Evolutionary conservation across 2,329 filamentous ascomycete species (phyloP).

Genomic region (Fusarium sarcochroum): DNA sequence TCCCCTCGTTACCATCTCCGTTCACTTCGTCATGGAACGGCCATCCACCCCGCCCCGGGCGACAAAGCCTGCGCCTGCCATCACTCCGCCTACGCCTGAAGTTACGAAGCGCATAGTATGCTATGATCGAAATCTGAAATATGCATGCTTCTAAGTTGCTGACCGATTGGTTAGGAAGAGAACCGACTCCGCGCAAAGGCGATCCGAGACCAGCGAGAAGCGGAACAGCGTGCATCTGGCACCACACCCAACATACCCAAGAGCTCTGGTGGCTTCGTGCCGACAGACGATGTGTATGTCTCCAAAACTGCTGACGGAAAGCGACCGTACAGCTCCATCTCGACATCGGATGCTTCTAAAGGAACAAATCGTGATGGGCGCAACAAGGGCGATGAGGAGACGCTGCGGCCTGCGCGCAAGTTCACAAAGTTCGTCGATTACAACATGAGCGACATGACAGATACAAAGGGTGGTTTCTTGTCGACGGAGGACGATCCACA

Average conservation of each 20-base stretch:
- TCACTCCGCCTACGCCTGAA: conserved; percentile 68
- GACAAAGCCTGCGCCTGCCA: conserved; percentile 50
- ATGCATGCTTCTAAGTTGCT: neutral
- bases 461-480: conserved; percentile 96
- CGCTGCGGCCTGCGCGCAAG: conserved; percentile 83
- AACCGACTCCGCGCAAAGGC: conserved; percentile 91
- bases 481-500: conserved; percentile 92
- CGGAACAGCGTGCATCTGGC: conserved; percentile 67
- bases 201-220: conserved; percentile 79
- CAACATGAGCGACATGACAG: conserved; percentile 97
- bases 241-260: conserved; percentile 59
- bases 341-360: conserved; percentile 60
- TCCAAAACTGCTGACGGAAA: conserved; percentile 69
- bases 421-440: conserved; percentile 97
- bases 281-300: conserved; percentile 73
- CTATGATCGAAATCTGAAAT: neutral
- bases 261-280: conserved; percentile 78
- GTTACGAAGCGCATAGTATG: conserved; percentile 69
- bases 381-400: conserved; percentile 60
- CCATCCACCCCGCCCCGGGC: conserved; percentile 61
- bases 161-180: conserved; percentile 74
- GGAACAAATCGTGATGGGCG: conserved; percentile 79
- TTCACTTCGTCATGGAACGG: conserved; percentile 59
- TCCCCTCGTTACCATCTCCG: neutral
- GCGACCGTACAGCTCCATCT: conserved; percentile 76